phyloP scores from a whole-genome alignment of 2,329 filamentous ascomycete genomes.

The Thielaviopsis punctulata region DNA sequence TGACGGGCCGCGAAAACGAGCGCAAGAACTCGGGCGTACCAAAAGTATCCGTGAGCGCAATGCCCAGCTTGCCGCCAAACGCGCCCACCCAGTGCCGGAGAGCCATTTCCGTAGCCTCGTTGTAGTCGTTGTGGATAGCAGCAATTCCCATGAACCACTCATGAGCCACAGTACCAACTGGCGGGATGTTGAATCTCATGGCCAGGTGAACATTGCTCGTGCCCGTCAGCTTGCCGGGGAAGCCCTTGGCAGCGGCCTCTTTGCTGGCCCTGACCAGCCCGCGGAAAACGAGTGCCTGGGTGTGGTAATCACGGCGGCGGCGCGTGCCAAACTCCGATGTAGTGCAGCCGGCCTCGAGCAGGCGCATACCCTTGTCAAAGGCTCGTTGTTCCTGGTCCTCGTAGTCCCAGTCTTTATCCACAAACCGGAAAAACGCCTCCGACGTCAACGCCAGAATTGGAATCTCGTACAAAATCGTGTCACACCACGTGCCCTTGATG shows the following conservation, averaged over 20 bases:
- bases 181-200: slow-evolving; percentile 73
- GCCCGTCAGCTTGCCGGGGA: slow-evolving; percentile 59
- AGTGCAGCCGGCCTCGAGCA: slow-evolving; percentile 69
- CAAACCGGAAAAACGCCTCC: slow-evolving; percentile 94
- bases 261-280: slow-evolving; percentile 67
- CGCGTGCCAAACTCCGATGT: slow-evolving; percentile 91
- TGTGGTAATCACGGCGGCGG: slow-evolving; percentile 81
- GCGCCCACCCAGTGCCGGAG: slow-evolving; percentile 79
- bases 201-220: slow-evolving; percentile 96
- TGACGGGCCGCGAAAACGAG: slow-evolving; percentile 55
- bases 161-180: slow-evolving; percentile 79
- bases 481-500: slow-evolving; percentile 72
- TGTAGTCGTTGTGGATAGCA: slow-evolving; percentile 74
- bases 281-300: slow-evolving; percentile 78
- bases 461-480: slow-evolving; percentile 96
- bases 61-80: slow-evolving; percentile 70
- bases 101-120: slow-evolving; percentile 65
- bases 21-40: slow-evolving; percentile 78
- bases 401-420: slow-evolving; percentile 84
- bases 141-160: slow-evolving; percentile 99
- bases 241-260: slow-evolving; percentile 46
- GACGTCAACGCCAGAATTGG: slow-evolving; percentile 81
- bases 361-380: slow-evolving; percentile 57
- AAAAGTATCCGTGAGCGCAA: slow-evolving; percentile 92
- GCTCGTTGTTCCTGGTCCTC: slow-evolving; percentile 74